Conservation (phyloP, 805 yeast genomes). For the Priceomyces castillae region DNA sequence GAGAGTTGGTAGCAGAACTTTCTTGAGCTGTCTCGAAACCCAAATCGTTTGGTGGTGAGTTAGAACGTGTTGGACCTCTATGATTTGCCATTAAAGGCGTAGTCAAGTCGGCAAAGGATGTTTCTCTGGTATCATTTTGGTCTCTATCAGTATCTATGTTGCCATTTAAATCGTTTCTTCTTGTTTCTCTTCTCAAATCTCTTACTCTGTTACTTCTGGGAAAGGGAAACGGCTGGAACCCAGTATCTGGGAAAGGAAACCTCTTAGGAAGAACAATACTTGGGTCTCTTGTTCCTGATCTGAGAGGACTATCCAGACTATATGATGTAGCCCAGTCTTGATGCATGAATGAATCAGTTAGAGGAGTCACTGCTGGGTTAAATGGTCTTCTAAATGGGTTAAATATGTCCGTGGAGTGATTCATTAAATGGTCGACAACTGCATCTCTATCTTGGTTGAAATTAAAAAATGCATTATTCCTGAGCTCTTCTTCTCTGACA, state of each 20-base stretch:
- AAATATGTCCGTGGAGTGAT: conserved; percentile 36
- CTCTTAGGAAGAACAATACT: conserved; percentile 28
- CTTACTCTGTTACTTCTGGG: conserved; percentile 7
- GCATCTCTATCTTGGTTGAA: conserved; percentile 18
- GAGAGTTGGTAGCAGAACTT: not conserved
- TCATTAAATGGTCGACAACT: conserved; percentile 22
- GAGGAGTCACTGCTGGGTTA: conserved; percentile 35
- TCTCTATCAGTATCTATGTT: conserved; percentile 1
- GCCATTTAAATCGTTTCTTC: conserved; percentile 2
- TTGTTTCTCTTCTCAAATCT: conserved; percentile 6
- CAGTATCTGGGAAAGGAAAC: conserved; percentile 25
- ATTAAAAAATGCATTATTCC: conserved; percentile 12
- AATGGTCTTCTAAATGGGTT: conserved; percentile 36
- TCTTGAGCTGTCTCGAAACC: conserved; percentile 3
- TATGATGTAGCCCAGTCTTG: conserved; percentile 34
- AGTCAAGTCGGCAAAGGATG: not conserved
- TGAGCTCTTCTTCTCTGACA: conserved; percentile 13
- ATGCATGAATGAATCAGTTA: conserved; percentile 35
- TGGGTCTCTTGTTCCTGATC: conserved; percentile 18
- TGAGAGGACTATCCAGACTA: conserved; percentile 8
- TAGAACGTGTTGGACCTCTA: not conserved
- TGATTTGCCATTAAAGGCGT: not conserved
- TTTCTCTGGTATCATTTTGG: conserved; percentile 1
- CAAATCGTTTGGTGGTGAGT: not conserved
- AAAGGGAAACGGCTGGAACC: conserved; percentile 5